A percentile compares a stretch with the other conserved stretches of the same genome.
Evolutionary conservation across 257 asterid species (phyloP).

Genomic region (Knoxia roxburghii): DNA sequence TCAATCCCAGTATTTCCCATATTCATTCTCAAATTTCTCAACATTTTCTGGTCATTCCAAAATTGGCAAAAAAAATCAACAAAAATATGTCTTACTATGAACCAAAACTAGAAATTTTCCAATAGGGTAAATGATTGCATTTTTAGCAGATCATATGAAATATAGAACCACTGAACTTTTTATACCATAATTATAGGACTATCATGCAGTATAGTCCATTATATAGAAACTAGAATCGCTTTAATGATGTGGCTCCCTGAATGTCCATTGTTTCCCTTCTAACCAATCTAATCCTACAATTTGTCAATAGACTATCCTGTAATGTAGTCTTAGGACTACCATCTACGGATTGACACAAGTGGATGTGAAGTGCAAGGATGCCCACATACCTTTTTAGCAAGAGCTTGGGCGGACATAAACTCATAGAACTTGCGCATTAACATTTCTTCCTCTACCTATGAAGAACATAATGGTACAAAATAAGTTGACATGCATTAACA

Average conservation of each 20-base stretch:
- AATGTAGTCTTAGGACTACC: no score
- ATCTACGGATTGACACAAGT: neutral
- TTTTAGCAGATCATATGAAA: neutral
- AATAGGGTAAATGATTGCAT: neutral
- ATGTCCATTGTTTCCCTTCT: no score
- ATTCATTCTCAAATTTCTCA: no score
- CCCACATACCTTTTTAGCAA: constrained; percentile 35
- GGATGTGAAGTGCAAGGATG: neutral
- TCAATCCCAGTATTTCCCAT: no score
- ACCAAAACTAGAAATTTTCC: neutral
- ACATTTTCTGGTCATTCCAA: no score
- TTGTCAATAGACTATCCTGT: no score
- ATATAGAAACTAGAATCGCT: no score
- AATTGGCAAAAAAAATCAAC: neutral
- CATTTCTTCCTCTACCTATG: constrained; percentile 92
- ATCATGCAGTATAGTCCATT: no score
- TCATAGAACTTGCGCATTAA: constrained; percentile 85
- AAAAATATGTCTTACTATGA: neutral
- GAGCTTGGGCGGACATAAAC: constrained; percentile 66
- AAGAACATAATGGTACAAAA: neutral
- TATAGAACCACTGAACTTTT: no score
- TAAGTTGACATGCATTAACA: neutral
- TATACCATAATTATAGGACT: no score
- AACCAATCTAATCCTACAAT: no score
- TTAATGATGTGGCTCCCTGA: no score